These are phyloP conservation scores for Suhomyces sp. DNA, from an alignment of 805 yeast species.

Conservation along the genomic window DNA sequence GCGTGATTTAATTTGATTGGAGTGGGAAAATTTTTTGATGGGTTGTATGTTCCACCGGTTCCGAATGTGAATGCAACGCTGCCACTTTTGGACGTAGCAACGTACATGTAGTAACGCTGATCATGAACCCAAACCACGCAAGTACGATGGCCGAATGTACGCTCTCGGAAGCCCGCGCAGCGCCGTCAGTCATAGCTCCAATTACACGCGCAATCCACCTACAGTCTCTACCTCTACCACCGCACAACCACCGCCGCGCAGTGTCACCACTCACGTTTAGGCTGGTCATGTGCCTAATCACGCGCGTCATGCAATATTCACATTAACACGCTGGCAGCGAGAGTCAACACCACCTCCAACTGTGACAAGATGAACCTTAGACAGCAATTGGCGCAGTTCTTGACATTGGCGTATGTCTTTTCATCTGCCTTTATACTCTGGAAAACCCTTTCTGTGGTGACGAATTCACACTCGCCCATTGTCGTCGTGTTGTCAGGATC, in stretches of 20 bases:
- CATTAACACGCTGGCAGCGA: constrained; percentile 2
- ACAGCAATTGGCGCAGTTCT: constrained; percentile 58
- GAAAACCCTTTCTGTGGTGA: constrained; percentile 72
- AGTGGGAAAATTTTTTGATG: neutral
- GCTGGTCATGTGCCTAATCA: neutral
- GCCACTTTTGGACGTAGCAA: neutral
- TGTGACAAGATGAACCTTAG: constrained; percentile 50
- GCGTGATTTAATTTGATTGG: constrained; percentile 3
- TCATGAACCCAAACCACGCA: neutral
- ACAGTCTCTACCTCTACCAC: neutral
- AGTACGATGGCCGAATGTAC: neutral
- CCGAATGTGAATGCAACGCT: neutral
- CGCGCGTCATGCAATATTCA: neutral
- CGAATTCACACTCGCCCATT: constrained; percentile 87
- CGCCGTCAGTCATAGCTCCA: neutral
- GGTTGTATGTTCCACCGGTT: neutral
- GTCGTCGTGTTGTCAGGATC: constrained; percentile 97
- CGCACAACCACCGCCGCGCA: neutral
- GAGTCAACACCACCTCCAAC: neutral
- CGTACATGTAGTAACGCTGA: neutral
- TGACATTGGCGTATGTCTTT: constrained; percentile 73
- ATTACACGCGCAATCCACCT: neutral
- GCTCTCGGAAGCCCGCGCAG: neutral
- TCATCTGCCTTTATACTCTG: constrained; percentile 90
- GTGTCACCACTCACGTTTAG: neutral